Evolutionary conservation across 139 green algal species (phyloP), one percentile per base, ranked within the genome.

Genomic region (Tetradesmus lagerheimii): DNA sequence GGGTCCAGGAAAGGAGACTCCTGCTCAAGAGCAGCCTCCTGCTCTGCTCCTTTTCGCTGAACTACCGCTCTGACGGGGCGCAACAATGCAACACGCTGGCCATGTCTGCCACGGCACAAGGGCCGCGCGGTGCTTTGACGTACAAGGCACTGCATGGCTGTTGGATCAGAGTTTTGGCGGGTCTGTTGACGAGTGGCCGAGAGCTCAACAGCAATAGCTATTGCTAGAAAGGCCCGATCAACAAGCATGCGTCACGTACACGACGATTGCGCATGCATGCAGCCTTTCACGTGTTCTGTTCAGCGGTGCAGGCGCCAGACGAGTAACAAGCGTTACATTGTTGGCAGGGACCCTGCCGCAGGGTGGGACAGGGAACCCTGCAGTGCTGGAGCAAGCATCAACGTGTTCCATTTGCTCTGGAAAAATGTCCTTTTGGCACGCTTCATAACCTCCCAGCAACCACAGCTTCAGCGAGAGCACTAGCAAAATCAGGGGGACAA

Each of bases 1-100:
- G 95, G 92, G 89, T 97, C 95, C 27, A 93, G 67, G 80, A 95
- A 97, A 5, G 37, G 80, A 27, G 47, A 67, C 14, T 66, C 71
- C 53, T 87, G 35, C 50, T 87, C 80, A n/a, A 41, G 18, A 3
- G 83, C 83, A 79, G 53, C 77, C 77, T 81, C 57, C 23, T 71
- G 77, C 25, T 67, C 23, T n/a, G 25, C 57, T 71, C 57, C 57
- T n/a, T 71, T 71, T 71, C 57, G 57, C 57, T 71, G 57, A 71
- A 71, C 57, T 31, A 71, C 57, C 57, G 31, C 74, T 80, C 31
- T 39, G 74, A 80, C 35, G 5, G 74, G 31, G n/a, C 34, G 31
- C 31, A 31, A 76, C 25, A n/a, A 43, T 41, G 18, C 76, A 9
- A 83, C 41, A 57, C 38, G 76, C 76, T 45, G 34, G 43, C 12